Base-by-base conservation (phyloP, 495 filamentous ascomycete genomes). In the Daldinia bambusicola region DNA sequence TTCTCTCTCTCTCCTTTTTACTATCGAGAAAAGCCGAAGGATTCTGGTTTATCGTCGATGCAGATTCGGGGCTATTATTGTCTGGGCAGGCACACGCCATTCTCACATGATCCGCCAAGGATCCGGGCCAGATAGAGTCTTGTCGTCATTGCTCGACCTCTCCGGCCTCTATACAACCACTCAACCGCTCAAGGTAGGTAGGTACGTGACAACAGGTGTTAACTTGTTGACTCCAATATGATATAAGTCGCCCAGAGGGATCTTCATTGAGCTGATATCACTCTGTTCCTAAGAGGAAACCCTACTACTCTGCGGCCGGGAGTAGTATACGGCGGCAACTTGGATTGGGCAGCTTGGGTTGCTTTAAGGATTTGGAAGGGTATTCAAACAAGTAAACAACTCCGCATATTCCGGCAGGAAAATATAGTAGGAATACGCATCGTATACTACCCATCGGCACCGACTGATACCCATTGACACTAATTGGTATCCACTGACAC, bases 11-110 rank as follows among this genome's bases (percentile, higher is more conserved):
- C n/a, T 36, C 40, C 32, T 60, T 36, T 52, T 36, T 20, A n/a
- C 13, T 58, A 12, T 50, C 16, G 18, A 18, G n/a, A 62, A 61
- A 61, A 57, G 31, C 38, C 26, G 32, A 61, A 50, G 34, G 56
- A 55, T 34, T 57, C 56, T 22, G 48, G 37, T 62, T 58, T 52
- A 56, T 66, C 45, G 41, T 69, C 26, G 60, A 60, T 64, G 60
- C 34, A 55, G 10, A 69, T 55, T 43, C 41, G 57, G 56, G 68
- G 32, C 43, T 16, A 52, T 32, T 59, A 14, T 22, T 37, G 41
- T 34, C 20, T 40, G 64, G 31, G 55, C 32, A 61, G 6, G 26
- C 48, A 60, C 34, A 66, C 61, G 57, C 56, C 22, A 66, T 62
- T 66, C 51, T 22, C 61, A 34, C 51, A 52, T 61, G 62, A 70